Evolutionary conservation across 805 yeast genomes (phyloP), one percentile per base, ranked within the genome.

Genomic region (Candida verbasci): DNA sequence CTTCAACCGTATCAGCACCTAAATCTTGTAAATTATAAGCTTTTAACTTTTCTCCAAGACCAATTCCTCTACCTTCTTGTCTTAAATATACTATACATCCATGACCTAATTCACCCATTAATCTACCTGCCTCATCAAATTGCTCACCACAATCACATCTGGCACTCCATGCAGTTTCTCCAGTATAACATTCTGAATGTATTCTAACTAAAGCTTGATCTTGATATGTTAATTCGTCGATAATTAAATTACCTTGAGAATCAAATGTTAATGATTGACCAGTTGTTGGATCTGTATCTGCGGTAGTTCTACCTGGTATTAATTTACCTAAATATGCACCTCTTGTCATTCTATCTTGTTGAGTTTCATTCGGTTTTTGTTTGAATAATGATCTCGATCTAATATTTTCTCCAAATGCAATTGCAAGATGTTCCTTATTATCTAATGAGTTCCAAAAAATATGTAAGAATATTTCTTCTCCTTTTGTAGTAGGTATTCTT

Each of bases 91-190:
- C 97, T 34, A 93, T 88, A 49, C 95, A 89, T 16, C 99, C 99
- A 46, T 80, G 83, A 12, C 96, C 96, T 33, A 71, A 72, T 39
- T 72, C 66, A 6, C 95, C 95, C 91, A 93, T 93, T 29, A 87
- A 60, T 44, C 94, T 73, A 7, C 97, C 98, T 2, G 97, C 97
- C 60, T 94, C 96, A 60, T 93, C 97, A 51, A 93, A 86, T 65
- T 93, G 99, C 61, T 93, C 99, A 15, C 99, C 99, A 63, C 99
- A 93, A 61, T 93, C 99, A 60, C 99, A 93, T 38, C 99, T 74
- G 1, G 99, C 97, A 40, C 91, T 80, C 98, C 99, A 93, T 8
- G 97, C 97, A 1, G 97, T 93, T 56, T 93, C 99, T 3, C 99
- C 99, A 0, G 99, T 93, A 65, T 91, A 93, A 61, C 99, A 93